Base-by-base conservation (phyloP, 2,329 filamentous ascomycete species). In the Phyllosticta ampelicida region DNA sequence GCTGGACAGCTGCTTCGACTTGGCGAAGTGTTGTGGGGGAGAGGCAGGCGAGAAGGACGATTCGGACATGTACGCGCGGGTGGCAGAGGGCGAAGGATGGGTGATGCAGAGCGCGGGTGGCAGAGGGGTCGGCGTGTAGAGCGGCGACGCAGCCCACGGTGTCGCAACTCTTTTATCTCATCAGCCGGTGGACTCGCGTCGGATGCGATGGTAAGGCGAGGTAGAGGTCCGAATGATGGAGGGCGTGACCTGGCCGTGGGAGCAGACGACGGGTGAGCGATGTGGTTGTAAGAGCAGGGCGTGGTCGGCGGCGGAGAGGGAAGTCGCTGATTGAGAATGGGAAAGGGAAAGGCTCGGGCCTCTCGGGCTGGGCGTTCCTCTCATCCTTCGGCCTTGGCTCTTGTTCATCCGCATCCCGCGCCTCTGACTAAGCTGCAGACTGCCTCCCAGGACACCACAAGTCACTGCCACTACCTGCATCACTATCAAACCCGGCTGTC, bases 31-130 rank as follows among this genome's bases (percentile, higher is more conserved):
- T 67, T 72, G 71, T 55, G 73, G 68, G 59, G 74, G 74, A 57
- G 71, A 74, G 56, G 72, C 73, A 59, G 75, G 75, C 53, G 73
- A 76, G 65, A 74, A 77, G 55, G 73, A 68, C 63, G 36, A 44
- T n/a, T 44, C 36, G 36, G 36, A 44, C 36, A 44, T 44, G 36
- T 13, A 44, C 36, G 36, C 36, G 36, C 36, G 36, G 36, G 36
- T 44, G 13, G 71, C 71, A 59, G 66, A 68, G 65, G 74, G 63
- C 69, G 71, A 69, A 67, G 70, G 70, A 63, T 71, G 70, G 67
- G 73, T 74, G 44, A 54, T 57, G 51, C 59, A 61, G 30, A 44
- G 50, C 53, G 54, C 59, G 51, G 54, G 54, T 55, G 62, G 63
- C 62, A 64, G 62, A 59, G 52, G 62, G 58, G 61, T 60, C 59